Conservation (phyloP, 148 eudicot genomes). For the Persicaria maculosa region DNA sequence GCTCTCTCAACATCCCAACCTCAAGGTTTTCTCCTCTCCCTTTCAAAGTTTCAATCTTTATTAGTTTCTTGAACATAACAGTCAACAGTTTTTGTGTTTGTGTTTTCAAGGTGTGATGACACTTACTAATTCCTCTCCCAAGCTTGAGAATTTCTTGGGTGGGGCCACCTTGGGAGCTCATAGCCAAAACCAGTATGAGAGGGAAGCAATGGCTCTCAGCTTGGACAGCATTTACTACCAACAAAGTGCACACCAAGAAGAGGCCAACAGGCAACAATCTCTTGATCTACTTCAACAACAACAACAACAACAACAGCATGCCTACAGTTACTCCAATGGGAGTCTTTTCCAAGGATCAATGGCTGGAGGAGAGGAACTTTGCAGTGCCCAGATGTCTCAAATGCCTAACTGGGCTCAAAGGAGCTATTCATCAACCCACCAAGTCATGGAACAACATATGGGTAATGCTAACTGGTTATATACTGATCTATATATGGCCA, state of each 20-base stretch:
- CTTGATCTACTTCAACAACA: conserved; percentile 1
- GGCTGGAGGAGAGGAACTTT: too few species aligned
- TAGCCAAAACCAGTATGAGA: conserved; percentile 18
- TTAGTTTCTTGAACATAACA: neutral
- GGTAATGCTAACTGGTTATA: neutral
- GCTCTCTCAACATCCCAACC: conserved; percentile 53
- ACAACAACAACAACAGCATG: conserved; percentile 8
- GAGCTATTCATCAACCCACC: neutral
- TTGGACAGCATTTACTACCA: conserved; percentile 46
- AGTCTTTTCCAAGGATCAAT: neutral
- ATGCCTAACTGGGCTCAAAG: conserved; percentile 4
- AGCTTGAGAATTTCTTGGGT: conserved; percentile 72
- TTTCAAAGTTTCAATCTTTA: neutral
- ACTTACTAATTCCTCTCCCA: conserved; percentile 33
- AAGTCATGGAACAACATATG: neutral
- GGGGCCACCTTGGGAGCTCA: conserved; percentile 29
- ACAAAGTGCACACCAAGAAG: conserved; percentile 18
- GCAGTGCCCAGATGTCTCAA: conserved; percentile 10
- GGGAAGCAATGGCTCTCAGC: conserved; percentile 36
- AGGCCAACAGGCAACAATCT: neutral
- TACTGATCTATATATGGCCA: conserved; percentile 20
- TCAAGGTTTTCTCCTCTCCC: conserved; percentile 28
- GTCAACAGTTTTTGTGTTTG: neutral
- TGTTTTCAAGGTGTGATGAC: conserved; percentile 14
- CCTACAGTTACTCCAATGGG: neutral